Evolutionary conservation across 192 early-diverging fungal genomes (phyloP), one percentile per base, ranked within the genome.

Genomic region (Podila horticola): DNA sequence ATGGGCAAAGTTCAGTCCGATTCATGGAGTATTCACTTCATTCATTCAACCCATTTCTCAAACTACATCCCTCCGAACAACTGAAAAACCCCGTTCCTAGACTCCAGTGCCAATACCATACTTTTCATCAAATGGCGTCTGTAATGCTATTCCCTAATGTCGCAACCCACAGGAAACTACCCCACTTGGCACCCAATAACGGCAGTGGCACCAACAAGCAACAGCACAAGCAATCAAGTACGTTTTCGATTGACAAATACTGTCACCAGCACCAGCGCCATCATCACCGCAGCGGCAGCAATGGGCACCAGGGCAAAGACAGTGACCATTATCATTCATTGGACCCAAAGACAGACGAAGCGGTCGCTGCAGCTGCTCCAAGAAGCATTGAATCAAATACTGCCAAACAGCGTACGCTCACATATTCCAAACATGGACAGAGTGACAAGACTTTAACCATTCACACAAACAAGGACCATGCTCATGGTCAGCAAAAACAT

Each of bases 101-200:
- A 33, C 59, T 33, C 28, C 10, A 6, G 17, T 24, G 52, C 19
- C 52, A 55, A 22, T n/a, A 24, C 52, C 52, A 22, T n/a, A 24
- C 52, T n/a, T 55, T 55, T 24, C 52, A 26, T 17, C 52, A 24
- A 1, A 81, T 81, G 77, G 77, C 77, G 2, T 72, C 77, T 5
- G 63, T 81, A 30, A 73, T 81, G 38, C 62, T 63, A 19, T 81
- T 81, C 45, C 77, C 77, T 0, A 81, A 63, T 20, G 77, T 81
- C 17, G 77, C 66, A 5, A 69, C 77, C 28, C 77, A 81, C 57
- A 65, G 71, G 28, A 68, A 50, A 50, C 55, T 81, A 66, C 77
- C 77, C n/a, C 77, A 81, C 62, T 49, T 81, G 33, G 26, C 64
- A 9, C 67, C 67, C 28, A 58, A 45, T 31, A 50, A 62, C 20